Conservation (phyloP, 345 rosid genomes). For the Eutrema yunnanense region DNA sequence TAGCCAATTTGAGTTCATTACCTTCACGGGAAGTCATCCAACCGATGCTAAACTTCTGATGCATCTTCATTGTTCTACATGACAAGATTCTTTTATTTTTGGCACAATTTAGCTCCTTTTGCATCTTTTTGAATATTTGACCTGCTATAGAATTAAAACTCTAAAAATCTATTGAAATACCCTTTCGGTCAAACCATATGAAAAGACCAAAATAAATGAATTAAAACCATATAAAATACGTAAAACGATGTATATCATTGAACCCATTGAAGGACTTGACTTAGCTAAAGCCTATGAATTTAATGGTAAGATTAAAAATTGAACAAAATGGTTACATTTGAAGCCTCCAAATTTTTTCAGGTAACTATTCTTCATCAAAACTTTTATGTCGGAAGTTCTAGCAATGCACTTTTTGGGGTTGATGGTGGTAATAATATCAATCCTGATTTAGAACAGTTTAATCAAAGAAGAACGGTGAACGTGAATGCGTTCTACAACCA, state of each 20-base stretch:
- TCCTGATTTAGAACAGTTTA: not conserved
- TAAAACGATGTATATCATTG: not conserved
- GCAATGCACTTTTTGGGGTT: not conserved
- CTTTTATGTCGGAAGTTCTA: not conserved
- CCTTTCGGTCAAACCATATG: too few relatives aligned
- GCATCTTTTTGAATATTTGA: too few relatives aligned
- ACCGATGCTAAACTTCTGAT: too few relatives aligned
- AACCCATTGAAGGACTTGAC: slow-evolving; percentile 32
- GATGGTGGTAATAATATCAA: not conserved
- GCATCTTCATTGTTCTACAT: too few relatives aligned
- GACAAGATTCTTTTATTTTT: too few relatives aligned
- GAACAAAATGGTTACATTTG: slow-evolving; percentile 27
- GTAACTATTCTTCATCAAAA: not conserved
- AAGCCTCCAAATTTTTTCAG: slow-evolving; percentile 6
- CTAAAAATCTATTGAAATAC: too few relatives aligned
- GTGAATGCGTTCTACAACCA: not conserved
- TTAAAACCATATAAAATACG: not conserved
- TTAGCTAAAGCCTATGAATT: slow-evolving; percentile 29
- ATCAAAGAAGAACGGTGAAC: slow-evolving; percentile 3
- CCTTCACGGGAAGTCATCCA: too few relatives aligned
- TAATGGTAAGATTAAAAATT: slow-evolving; percentile 32
- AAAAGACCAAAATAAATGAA: too few relatives aligned
- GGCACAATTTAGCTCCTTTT: too few relatives aligned
- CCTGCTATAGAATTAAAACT: too few relatives aligned
- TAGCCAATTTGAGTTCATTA: too few relatives aligned